Evolutionary conservation across 805 yeast genomes (phyloP).

Genomic region (Candida vartiovaarae): DNA sequence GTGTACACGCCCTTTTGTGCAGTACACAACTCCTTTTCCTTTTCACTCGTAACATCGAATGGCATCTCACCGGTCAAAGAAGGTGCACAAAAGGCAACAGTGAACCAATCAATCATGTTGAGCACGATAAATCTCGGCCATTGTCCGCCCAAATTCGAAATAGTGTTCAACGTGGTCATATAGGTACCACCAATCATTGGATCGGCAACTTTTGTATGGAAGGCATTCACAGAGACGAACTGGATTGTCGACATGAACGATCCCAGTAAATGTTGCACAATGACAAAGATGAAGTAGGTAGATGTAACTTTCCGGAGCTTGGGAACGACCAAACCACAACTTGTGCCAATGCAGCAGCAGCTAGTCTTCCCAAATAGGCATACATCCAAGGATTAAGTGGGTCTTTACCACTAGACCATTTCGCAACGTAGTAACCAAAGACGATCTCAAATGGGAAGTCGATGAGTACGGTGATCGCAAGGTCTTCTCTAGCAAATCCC

Average conservation of each 20-base stretch:
- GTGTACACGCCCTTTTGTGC: slow-evolving; percentile 48
- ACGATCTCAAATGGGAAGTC: slow-evolving; percentile 95
- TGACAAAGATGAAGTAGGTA: slow-evolving; percentile 60
- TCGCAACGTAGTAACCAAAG: slow-evolving; percentile 93
- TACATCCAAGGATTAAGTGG: slow-evolving; percentile 85
- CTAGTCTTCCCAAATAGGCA: slow-evolving; percentile 77
- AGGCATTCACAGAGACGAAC: slow-evolving; percentile 89
- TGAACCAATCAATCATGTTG: slow-evolving; percentile 71
- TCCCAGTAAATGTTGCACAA: slow-evolving; percentile 75
- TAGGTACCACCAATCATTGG: slow-evolving; percentile 96
- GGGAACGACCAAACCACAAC: slow-evolving; percentile 71
- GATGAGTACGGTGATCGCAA: slow-evolving; percentile 85
- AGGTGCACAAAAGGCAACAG: slow-evolving; percentile 53
- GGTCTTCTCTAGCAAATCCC: slow-evolving; percentile 89
- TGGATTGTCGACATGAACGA: slow-evolving; percentile 94
- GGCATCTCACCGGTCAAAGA: slow-evolving; percentile 6
- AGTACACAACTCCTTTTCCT: slow-evolving; percentile 42
- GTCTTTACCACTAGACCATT: slow-evolving; percentile 77
- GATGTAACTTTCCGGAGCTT: slow-evolving; percentile 36
- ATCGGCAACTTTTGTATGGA: slow-evolving; percentile 93
- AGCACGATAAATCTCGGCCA: slow-evolving; percentile 91
- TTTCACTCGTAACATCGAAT: slow-evolving; percentile 23
- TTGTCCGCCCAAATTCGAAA: slow-evolving; percentile 91
- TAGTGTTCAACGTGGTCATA: slow-evolving; percentile 91
- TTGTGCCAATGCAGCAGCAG: slow-evolving; percentile 73